phyloP scores from a whole-genome alignment of 768 basidiomycete species.

The Pleurotus citrinopileatus region DNA sequence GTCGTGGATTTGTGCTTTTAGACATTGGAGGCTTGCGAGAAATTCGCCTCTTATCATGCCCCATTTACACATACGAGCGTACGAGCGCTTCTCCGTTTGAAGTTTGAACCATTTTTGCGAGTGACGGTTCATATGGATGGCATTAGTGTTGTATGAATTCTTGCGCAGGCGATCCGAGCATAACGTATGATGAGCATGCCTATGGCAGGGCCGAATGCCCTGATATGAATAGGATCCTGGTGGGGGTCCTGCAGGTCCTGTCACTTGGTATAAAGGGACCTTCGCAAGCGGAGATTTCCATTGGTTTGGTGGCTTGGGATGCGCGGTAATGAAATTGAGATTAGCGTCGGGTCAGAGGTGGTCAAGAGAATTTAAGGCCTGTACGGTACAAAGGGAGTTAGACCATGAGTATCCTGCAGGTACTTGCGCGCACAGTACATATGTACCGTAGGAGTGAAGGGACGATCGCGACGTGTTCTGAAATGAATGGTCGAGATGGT shows the following conservation, averaged over 20 bases:
- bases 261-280: not conserved
- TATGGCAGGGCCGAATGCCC: not conserved
- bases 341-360: not conserved
- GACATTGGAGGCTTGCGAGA: too few species aligned
- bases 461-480: too few species aligned
- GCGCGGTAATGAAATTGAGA: not conserved
- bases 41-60: too few species aligned
- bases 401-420: not conserved
- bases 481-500: not conserved
- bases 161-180: too few species aligned
- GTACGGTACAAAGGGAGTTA: not conserved
- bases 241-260: not conserved
- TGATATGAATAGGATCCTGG: not conserved
- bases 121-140: too few species aligned
- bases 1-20: too few species aligned
- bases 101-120: too few species aligned
- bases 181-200: not conserved
- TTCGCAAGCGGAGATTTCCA: not conserved
- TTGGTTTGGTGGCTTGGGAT: not conserved
- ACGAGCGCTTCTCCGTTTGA: too few species aligned
- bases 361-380: not conserved
- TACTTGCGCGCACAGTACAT: not conserved
- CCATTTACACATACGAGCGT: too few species aligned
- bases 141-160: too few species aligned
- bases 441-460: not conserved